Percentiles rank a stretch among this genome's conserved stretches.
Conservation (phyloP, 1,284 basidiomycete genomes). For the Rhodotorula sp. region DNA sequence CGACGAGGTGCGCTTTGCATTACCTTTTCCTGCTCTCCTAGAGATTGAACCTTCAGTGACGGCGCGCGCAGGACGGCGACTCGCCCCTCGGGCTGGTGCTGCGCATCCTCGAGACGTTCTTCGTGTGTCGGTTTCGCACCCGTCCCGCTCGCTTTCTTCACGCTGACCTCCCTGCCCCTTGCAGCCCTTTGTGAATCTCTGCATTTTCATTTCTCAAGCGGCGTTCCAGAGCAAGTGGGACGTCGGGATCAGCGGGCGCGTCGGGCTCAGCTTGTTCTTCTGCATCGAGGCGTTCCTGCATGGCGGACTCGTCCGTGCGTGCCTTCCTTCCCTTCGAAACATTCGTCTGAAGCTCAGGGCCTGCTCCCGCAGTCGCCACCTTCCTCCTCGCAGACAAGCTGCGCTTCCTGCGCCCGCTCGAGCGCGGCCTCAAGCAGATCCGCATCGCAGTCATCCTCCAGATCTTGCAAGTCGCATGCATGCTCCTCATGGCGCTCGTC, state of each 20-base stretch:
- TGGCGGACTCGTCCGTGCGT: constrained; percentile 28
- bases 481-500: constrained; percentile 36
- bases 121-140: not conserved
- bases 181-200: constrained; percentile 31
- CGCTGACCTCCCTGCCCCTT: too few relatives aligned
- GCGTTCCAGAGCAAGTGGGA: constrained; percentile 37
- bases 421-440: constrained; percentile 38
- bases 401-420: constrained; percentile 34
- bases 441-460: constrained; percentile 41
- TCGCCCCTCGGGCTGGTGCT: constrained; percentile 10
- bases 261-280: constrained; percentile 23
- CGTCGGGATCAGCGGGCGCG: constrained; percentile 24
- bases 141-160: not conserved
- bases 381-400: constrained; percentile 27
- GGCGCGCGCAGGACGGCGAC: constrained; percentile 17
- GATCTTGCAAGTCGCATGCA: constrained; percentile 23
- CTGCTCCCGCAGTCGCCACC: constrained; percentile 14
- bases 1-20: not conserved
- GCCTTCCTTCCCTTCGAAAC: too few relatives aligned
- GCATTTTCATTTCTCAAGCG: constrained; percentile 43
- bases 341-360: too few relatives aligned
- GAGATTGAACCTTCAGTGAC: too few relatives aligned
- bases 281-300: constrained; percentile 18
- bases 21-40: not conserved
- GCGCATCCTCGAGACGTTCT: constrained; percentile 21